These are phyloP conservation scores for Solanum etuberosum DNA, from an alignment of 257 asterid species.

Conservation along the genomic window DNA sequence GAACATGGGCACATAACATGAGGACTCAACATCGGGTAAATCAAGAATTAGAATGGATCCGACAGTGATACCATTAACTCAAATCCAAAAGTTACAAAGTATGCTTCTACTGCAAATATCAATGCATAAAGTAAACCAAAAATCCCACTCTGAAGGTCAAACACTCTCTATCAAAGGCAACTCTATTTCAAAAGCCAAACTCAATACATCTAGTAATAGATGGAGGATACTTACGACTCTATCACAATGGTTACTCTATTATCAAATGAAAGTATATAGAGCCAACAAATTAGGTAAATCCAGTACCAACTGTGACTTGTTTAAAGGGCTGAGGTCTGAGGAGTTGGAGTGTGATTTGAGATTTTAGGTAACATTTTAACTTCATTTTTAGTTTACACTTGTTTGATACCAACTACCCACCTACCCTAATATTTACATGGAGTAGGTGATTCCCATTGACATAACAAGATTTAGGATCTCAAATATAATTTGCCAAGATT, in stretches of 20 bases:
- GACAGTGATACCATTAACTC: neutral
- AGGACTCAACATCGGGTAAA: neutral
- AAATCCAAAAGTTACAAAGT: neutral
- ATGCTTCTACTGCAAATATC: neutral
- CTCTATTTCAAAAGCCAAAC: neutral
- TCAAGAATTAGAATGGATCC: neutral
- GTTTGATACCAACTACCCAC: neutral
- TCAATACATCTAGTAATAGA: neutral
- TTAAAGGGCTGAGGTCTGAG: neutral
- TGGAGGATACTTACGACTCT: neutral
- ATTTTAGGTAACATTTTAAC: constrained; percentile 9
- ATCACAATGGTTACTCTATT: neutral
- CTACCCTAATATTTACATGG: neutral
- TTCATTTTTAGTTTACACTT: constrained; percentile 8
- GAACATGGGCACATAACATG: neutral
- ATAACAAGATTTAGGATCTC: neutral
- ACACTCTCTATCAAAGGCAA: neutral
- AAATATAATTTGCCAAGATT: neutral
- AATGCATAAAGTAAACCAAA: neutral
- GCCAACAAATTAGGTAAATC: neutral
- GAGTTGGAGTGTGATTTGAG: constrained; percentile 3
- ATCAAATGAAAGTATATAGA: neutral
- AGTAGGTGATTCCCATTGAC: neutral
- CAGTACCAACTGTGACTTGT: neutral
- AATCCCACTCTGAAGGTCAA: neutral